These are phyloP conservation scores for Cladosporium colombiae DNA, from an alignment of 2,329 filamentous ascomycete species.

Conservation along the genomic window DNA sequence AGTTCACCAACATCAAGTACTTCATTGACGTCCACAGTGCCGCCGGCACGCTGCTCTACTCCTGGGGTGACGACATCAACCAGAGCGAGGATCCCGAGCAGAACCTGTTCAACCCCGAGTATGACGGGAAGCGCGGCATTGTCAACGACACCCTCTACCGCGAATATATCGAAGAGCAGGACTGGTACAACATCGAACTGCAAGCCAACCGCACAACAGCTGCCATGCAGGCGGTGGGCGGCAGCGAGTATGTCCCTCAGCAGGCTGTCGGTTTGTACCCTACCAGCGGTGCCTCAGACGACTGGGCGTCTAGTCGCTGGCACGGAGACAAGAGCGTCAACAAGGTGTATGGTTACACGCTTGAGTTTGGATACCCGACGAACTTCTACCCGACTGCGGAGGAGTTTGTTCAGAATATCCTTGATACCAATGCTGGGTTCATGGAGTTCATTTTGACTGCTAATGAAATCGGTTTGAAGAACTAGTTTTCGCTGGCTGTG, in stretches of 20 bases:
- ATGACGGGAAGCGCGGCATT: slow-evolving; percentile 54
- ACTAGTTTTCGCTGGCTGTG: neutral
- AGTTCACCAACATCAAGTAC: slow-evolving; percentile 55
- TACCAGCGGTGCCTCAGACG: slow-evolving; percentile 41
- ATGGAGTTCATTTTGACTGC: slow-evolving; percentile 45
- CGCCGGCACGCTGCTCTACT: slow-evolving; percentile 55
- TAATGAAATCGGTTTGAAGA: slow-evolving; percentile 35
- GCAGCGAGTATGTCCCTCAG: slow-evolving; percentile 36
- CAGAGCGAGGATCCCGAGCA: slow-evolving; percentile 49
- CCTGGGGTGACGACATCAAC: slow-evolving; percentile 59
- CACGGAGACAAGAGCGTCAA: slow-evolving; percentile 40
- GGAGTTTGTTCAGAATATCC: slow-evolving; percentile 45
- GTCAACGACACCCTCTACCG: slow-evolving; percentile 55
- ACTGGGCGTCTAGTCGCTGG: slow-evolving; percentile 43
- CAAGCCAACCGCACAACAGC: slow-evolving; percentile 38
- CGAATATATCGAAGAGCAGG: slow-evolving; percentile 43
- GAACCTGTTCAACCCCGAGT: slow-evolving; percentile 57
- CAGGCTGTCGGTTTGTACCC: slow-evolving; percentile 43
- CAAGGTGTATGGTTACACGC: slow-evolving; percentile 43
- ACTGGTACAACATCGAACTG: slow-evolving; percentile 38
- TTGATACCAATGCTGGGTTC: slow-evolving; percentile 46
- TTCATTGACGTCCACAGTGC: slow-evolving; percentile 62
- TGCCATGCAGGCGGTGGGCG: slow-evolving; percentile 42
- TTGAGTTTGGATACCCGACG: slow-evolving; percentile 43
- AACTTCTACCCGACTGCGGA: slow-evolving; percentile 45